These are phyloP conservation scores for Xylariaceae sp. DNA, from an alignment of 2,329 filamentous ascomycete genomes.

Conservation along the genomic window DNA sequence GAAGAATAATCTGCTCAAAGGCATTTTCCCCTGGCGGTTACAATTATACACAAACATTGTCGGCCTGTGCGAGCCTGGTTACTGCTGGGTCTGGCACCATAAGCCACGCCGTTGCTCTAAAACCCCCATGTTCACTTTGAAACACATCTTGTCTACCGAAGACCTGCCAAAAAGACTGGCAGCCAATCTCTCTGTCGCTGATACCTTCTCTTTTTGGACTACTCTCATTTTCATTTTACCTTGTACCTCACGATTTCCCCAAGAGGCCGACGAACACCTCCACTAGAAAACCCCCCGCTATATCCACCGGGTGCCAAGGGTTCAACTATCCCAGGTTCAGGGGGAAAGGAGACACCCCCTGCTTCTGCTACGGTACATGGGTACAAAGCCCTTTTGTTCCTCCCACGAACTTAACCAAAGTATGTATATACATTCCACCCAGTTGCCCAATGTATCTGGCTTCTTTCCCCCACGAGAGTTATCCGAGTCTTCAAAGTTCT, in stretches of 20 bases:
- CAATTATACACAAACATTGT: background rate
- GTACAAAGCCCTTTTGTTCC: slow-evolving; percentile 15
- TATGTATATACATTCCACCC: slow-evolving; percentile 25
- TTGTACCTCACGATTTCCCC: slow-evolving; percentile 6
- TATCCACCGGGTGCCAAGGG: slow-evolving; percentile 23
- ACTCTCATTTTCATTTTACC: slow-evolving; percentile 21
- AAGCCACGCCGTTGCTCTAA: slow-evolving; percentile 15
- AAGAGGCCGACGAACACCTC: slow-evolving; percentile 24
- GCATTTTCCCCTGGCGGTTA: no score
- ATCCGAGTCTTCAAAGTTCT: slow-evolving; percentile 15
- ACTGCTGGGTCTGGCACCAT: background rate
- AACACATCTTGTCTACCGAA: slow-evolving; percentile 33
- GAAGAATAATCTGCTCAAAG: no score
- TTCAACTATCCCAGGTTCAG: slow-evolving; percentile 25
- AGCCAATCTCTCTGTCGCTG: slow-evolving; percentile 15
- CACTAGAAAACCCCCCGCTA: slow-evolving; percentile 23
- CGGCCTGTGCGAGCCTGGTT: no score
- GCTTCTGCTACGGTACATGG: slow-evolving; percentile 20
- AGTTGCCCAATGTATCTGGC: slow-evolving; percentile 15
- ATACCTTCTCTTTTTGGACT: slow-evolving; percentile 23
- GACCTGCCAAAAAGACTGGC: slow-evolving; percentile 6
- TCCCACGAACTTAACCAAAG: slow-evolving; percentile 5
- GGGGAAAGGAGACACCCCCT: slow-evolving; percentile 24
- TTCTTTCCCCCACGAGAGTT: slow-evolving; percentile 6
- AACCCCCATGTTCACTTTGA: slow-evolving; percentile 35